A percentile compares a stretch with the other conserved stretches of the same genome.
phyloP scores from a whole-genome alignment of 306 rosid species.

The Rosa multiflora region DNA sequence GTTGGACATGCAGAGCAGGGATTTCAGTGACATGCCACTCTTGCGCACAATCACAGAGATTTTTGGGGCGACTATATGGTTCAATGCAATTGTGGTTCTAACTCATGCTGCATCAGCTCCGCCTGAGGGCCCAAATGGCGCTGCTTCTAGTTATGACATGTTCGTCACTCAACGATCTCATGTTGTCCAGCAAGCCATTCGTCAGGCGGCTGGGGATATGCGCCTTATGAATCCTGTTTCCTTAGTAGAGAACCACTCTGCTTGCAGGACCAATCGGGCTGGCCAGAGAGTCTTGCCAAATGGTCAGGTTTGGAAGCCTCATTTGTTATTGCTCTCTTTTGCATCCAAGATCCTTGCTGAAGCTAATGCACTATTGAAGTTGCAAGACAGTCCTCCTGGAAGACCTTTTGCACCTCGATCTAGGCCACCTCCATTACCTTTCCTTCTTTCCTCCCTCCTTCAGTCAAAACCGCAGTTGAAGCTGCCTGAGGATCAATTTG shows the following conservation, averaged over 20 bases:
- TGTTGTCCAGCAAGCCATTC: conserved; percentile 98
- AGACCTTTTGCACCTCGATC: conserved; percentile 71
- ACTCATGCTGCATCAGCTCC: conserved; percentile 99
- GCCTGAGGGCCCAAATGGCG: conserved; percentile 95
- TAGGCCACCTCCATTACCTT: conserved; percentile 83
- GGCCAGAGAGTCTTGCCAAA: conserved; percentile 99
- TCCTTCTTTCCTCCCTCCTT: conserved; percentile 86
- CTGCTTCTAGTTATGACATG: conserved; percentile 88
- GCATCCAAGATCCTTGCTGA: conserved; percentile 95
- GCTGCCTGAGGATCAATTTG: conserved; percentile 86
- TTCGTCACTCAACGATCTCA: conserved; percentile 96
- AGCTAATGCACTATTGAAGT: conserved; percentile 87
- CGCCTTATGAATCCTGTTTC: conserved; percentile 98
- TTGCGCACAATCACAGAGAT: conserved; percentile 86
- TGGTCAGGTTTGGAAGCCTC: conserved; percentile 99
- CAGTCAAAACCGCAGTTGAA: conserved; percentile 86
- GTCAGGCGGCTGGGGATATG: conserved; percentile 99
- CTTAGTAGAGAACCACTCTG: conserved; percentile 93
- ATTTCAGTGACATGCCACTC: conserved; percentile 94
- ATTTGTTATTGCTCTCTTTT: conserved; percentile 86
- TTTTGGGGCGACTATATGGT: conserved; percentile 95
- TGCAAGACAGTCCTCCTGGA: conserved; percentile 95
- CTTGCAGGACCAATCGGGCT: conserved; percentile 90
- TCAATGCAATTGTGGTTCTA: conserved; percentile 93
- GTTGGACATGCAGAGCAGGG: conserved; percentile 92